phyloP scores from a whole-genome alignment of 2,329 filamentous ascomycete species.

The Emydomyces testavorans region DNA sequence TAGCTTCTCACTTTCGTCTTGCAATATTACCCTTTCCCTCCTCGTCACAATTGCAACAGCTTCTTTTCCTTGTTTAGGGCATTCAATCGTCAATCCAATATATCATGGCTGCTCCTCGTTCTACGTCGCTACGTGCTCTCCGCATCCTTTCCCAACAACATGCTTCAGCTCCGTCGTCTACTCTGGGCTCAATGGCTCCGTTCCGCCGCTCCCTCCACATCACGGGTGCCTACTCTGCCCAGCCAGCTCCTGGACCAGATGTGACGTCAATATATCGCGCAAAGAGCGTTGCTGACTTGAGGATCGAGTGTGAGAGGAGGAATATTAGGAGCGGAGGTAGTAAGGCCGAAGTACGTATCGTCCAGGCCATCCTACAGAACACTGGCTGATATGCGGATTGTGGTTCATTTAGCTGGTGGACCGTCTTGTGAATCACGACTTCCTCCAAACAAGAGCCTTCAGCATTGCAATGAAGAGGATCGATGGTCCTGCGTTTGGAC shows the following conservation, averaged over 20 bases:
- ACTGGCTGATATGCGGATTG: background rate
- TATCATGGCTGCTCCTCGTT: constrained; percentile 36
- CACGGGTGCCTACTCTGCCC: constrained; percentile 48
- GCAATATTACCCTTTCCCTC: background rate
- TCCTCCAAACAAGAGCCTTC: constrained; percentile 43
- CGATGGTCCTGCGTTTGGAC: constrained; percentile 31
- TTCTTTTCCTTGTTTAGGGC: background rate
- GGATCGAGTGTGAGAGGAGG: constrained; percentile 41
- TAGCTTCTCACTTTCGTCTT: no score
- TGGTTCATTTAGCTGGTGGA: constrained; percentile 35
- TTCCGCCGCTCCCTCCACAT: constrained; percentile 46
- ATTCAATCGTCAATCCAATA: background rate
- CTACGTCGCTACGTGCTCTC: constrained; percentile 36
- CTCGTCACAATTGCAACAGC: background rate
- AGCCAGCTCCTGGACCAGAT: constrained; percentile 41
- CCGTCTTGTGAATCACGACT: constrained; percentile 43
- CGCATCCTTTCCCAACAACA: constrained; percentile 34
- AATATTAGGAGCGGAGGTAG: constrained; percentile 38
- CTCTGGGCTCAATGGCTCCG: constrained; percentile 11
- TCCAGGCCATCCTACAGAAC: background rate
- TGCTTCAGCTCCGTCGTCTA: constrained; percentile 18
- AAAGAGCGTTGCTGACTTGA: constrained; percentile 41
- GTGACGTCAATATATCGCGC: constrained; percentile 42
- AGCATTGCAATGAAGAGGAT: constrained; percentile 44
- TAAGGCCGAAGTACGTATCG: constrained; percentile 39